Evolutionary conservation across 306 rosid genomes (phyloP).

Genomic region (Boehmeria nivea): DNA sequence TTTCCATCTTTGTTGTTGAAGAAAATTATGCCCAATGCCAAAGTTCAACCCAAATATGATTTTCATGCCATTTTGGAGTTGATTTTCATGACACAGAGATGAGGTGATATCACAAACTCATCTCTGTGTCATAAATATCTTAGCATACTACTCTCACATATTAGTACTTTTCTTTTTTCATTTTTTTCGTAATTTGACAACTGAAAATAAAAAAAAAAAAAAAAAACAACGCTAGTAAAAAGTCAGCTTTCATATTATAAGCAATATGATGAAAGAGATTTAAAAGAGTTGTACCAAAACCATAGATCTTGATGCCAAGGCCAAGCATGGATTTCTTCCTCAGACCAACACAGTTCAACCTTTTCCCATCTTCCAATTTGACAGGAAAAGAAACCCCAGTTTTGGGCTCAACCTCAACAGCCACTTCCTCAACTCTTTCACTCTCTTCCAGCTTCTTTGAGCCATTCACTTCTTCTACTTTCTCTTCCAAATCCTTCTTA

Average conservation of each 20-base stretch:
- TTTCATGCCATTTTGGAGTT: too few species aligned
- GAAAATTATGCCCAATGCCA: background rate
- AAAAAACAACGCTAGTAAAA: too few species aligned
- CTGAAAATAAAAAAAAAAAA: too few species aligned
- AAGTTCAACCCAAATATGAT: background rate
- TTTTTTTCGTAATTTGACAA: too few species aligned
- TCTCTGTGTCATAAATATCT: too few species aligned
- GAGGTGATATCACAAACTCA: too few species aligned
- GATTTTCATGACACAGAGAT: too few species aligned
- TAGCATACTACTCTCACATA: too few species aligned
- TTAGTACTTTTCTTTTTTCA: too few species aligned
- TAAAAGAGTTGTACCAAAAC: slow-evolving; percentile 15
- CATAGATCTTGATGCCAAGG: slow-evolving; percentile 14
- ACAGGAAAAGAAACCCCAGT: slow-evolving; percentile 12
- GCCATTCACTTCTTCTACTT: background rate
- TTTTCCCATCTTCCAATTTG: slow-evolving; percentile 14
- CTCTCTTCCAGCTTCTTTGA: background rate
- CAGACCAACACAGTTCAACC: slow-evolving; percentile 14
- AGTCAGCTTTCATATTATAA: too few species aligned
- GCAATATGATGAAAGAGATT: too few species aligned
- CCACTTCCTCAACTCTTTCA: background rate
- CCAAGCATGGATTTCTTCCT: slow-evolving; percentile 20
- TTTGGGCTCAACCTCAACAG: slow-evolving; percentile 13
- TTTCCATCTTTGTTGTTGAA: background rate
- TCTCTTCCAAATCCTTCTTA: background rate